These are phyloP conservation scores for Ophiostoma sp. DNA, from an alignment of 2,329 filamentous ascomycete genomes.

Conservation along the genomic window DNA sequence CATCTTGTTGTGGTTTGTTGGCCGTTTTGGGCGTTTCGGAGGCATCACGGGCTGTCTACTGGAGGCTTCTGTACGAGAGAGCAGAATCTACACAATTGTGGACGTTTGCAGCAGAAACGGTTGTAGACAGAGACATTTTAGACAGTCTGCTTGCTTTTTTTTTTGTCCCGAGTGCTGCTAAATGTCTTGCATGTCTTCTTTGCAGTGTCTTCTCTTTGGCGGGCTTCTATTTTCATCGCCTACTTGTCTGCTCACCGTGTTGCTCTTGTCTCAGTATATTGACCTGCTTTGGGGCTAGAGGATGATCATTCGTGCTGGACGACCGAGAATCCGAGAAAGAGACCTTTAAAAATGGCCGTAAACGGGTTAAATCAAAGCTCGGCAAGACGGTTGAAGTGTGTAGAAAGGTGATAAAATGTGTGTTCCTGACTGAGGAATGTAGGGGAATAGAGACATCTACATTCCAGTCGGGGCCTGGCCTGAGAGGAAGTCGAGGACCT, in stretches of 20 bases:
- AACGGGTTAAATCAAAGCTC: not conserved
- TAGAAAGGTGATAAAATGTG: not conserved
- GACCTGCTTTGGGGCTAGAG: not conserved
- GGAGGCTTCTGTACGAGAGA: not conserved
- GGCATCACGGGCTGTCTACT: not conserved
- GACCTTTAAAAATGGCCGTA: not conserved
- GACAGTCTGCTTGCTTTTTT: not conserved
- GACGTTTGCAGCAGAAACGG: slow-evolving; percentile 16
- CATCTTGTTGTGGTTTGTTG: not conserved
- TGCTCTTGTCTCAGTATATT: not conserved
- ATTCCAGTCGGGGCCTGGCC: not conserved
- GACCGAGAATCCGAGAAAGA: too few species aligned
- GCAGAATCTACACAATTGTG: not conserved
- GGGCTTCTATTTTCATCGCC: not conserved
- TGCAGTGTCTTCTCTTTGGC: not conserved
- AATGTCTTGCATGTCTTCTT: not conserved
- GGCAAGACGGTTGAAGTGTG: not conserved
- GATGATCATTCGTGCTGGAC: not conserved
- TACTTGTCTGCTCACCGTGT: not conserved
- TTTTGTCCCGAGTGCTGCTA: not conserved
- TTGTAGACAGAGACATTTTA: not conserved
- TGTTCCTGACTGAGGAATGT: slow-evolving; percentile 3
- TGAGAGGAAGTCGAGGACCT: too few species aligned
- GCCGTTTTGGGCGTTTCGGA: slow-evolving; percentile 12
- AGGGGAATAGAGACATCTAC: slow-evolving; percentile 6